Evolutionary conservation across 495 filamentous ascomycete genomes (phyloP), one percentile per base, ranked within the genome.

Genomic region (Daldinia loculata): DNA sequence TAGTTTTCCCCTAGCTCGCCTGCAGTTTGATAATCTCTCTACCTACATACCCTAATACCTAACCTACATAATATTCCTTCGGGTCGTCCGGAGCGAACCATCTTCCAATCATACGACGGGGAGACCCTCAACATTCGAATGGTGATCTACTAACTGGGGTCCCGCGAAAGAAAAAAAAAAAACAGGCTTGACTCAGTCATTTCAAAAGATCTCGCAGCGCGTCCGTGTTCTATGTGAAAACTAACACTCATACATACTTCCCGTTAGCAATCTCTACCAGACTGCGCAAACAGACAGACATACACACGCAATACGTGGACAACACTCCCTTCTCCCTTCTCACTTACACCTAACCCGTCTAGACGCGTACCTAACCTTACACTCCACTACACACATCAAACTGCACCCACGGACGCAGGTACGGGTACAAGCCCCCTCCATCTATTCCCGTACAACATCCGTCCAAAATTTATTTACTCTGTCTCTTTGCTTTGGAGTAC

Each of bases 21-120:
- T 62, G n/a, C 58, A 32, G 17, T 57, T 38, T 38, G 24, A 39
- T 26, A 36, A 36, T 29, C 51, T 58, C 24, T 30, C 43, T 57
- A 52, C 59, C 24, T 52, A 48, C 45, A 6, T 34, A 43, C 50
- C 34, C 32, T 36, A 24, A 39, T 61, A 39, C 69, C 63, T 63
- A 61, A 26, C 17, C 6, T 64, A 60, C 52, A 36, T 63, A 62
- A 52, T 45, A 62, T 66, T 69, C 61, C 70, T 69, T 73, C 70
- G 70, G 70, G 66, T 73, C 52, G 58, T 50, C 65, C 70, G 70
- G 70, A 66, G 66, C 61, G 68, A 66, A 69, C 61, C 34, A 36
- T 56, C 61, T 59, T 45, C 64, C 51, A 69, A 73, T 69, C 70
- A 73, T 73, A 73, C 70, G 70, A 73, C 66, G 22, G 29, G 22